Conservation (phyloP, 2,329 filamentous ascomycete species). For the Calonectria montana region DNA sequence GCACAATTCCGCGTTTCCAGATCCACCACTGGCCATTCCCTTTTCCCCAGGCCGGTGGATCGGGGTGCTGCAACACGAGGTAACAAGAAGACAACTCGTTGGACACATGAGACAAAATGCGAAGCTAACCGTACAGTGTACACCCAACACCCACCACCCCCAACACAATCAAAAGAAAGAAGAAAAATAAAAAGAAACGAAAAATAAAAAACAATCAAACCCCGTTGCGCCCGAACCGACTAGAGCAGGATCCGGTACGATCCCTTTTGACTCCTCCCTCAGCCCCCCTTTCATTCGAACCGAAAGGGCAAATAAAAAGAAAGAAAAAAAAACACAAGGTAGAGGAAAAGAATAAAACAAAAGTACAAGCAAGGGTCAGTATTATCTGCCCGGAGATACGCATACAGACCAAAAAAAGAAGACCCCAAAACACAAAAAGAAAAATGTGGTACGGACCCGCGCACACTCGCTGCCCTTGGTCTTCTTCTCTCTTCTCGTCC, state of each 20-base stretch:
- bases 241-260: background rate
- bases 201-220: slow-evolving; percentile 17
- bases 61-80: slow-evolving; percentile 22
- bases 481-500: background rate
- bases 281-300: background rate
- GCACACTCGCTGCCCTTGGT: background rate
- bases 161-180: slow-evolving; percentile 30
- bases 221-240: background rate
- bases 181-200: slow-evolving; percentile 12
- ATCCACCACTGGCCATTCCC: slow-evolving; percentile 4
- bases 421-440: background rate
- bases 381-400: background rate
- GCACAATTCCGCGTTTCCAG: background rate
- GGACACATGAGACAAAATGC: slow-evolving; percentile 27
- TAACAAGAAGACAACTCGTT: slow-evolving; percentile 28
- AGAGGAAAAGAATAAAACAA: too few relatives aligned
- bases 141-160: slow-evolving; percentile 33
- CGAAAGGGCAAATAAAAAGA: background rate
- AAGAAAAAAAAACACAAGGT: background rate
- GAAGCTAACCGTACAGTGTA: slow-evolving; percentile 20
- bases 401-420: background rate
- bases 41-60: slow-evolving; percentile 15
- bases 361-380: too few relatives aligned
- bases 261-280: background rate
- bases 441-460: slow-evolving; percentile 1